These are phyloP conservation scores for Grosmannia serpens DNA, from an alignment of 2,329 filamentous ascomycete genomes.

Conservation along the genomic window DNA sequence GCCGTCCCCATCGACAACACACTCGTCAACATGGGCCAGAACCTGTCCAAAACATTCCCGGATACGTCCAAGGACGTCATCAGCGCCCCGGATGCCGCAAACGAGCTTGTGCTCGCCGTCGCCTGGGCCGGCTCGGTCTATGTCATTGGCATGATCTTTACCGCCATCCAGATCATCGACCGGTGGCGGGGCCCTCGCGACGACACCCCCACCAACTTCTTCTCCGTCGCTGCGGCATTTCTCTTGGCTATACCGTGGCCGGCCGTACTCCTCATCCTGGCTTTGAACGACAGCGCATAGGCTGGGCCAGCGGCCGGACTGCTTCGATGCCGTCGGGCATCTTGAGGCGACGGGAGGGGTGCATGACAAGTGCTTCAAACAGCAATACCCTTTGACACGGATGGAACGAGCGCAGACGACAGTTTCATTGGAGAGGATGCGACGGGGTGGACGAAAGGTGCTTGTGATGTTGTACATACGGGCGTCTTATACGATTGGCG, in stretches of 20 bases:
- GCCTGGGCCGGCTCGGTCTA: conserved; percentile 13
- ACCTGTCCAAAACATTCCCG: conserved; percentile 9
- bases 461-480: background rate
- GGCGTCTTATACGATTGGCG: background rate
- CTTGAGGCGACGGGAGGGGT: background rate
- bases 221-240: conserved; percentile 11
- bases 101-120: conserved; percentile 13
- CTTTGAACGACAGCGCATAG: conserved; percentile 2
- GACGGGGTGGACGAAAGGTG: background rate
- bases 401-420: background rate
- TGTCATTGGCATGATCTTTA: conserved; percentile 16
- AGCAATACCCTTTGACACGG: background rate
- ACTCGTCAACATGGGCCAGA: conserved; percentile 7
- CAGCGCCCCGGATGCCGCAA: conserved; percentile 9
- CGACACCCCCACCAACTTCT: conserved; percentile 11
- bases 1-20: background rate
- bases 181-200: conserved; percentile 16
- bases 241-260: conserved; percentile 14
- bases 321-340: background rate
- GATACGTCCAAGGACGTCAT: conserved; percentile 13
- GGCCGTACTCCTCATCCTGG: conserved; percentile 11
- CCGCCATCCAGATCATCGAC: conserved; percentile 14
- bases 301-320: background rate
- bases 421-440: background rate
- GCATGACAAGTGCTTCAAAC: background rate